Evolutionary conservation across 2,329 filamentous ascomycete species (phyloP).

Genomic region (Microcyclosporella mali): DNA sequence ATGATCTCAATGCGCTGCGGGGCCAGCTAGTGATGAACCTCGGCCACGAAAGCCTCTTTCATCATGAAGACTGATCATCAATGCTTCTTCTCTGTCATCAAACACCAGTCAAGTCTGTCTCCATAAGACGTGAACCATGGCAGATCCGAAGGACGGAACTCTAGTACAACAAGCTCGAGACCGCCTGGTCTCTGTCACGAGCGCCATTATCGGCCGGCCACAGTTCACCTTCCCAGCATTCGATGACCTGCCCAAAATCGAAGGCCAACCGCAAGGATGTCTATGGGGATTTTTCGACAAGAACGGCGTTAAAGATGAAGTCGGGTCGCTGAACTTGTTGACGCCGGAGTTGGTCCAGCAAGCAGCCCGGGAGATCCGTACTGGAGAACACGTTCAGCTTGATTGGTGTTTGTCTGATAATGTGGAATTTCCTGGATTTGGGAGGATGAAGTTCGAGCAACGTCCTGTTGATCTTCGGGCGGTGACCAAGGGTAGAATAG

Average conservation of each 20-base stretch:
- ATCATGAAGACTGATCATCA: too few relatives aligned
- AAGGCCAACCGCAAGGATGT: conserved; percentile 20
- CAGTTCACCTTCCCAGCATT: conserved; percentile 16
- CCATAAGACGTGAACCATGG: too few relatives aligned
- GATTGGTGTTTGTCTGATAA: conserved; percentile 38
- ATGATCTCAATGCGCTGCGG: too few relatives aligned
- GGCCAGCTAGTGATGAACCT: too few relatives aligned
- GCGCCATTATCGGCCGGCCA: too few relatives aligned
- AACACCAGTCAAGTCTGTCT: too few relatives aligned
- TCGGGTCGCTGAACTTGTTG: conserved; percentile 50
- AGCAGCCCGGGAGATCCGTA: conserved; percentile 40
- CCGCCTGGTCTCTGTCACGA: too few relatives aligned
- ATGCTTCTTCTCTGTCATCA: too few relatives aligned
- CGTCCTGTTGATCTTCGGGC: conserved; percentile 22
- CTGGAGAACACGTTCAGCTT: conserved; percentile 49
- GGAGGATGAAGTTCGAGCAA: conserved; percentile 24
- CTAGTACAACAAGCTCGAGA: too few relatives aligned
- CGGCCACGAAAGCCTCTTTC: too few relatives aligned
- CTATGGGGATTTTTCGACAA: conserved; percentile 16
- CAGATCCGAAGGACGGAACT: too few relatives aligned
- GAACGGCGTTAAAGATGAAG: conserved; percentile 37
- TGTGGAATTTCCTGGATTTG: conserved; percentile 30
- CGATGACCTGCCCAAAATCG: conserved; percentile 20
- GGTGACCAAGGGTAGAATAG: conserved; percentile 9
- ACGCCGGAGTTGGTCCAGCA: conserved; percentile 42